phyloP scores from a whole-genome alignment of 306 rosid genomes.

The Coriaria nepalensis region DNA sequence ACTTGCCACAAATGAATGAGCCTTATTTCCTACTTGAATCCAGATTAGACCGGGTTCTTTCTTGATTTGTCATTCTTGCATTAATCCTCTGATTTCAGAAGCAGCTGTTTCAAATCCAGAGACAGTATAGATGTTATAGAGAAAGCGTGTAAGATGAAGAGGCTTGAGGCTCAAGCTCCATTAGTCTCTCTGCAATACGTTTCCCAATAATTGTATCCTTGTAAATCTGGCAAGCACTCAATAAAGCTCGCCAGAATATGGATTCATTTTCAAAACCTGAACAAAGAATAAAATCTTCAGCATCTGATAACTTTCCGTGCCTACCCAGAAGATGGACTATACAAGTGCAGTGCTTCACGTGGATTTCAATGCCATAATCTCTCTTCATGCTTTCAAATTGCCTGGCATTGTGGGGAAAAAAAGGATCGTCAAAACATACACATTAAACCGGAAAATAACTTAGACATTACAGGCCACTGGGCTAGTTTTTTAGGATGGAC shows the following conservation, averaged over 20 bases:
- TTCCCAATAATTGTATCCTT: slow-evolving; percentile 30
- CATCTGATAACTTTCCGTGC: slow-evolving; percentile 38
- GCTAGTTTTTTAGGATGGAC: no score
- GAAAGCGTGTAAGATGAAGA: slow-evolving; percentile 49
- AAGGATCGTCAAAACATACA: background rate
- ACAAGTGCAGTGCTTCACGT: slow-evolving; percentile 39
- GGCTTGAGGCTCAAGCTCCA: slow-evolving; percentile 40
- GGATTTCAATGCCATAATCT: slow-evolving; percentile 23
- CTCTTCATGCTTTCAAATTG: slow-evolving; percentile 34
- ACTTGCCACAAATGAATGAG: slow-evolving; percentile 36
- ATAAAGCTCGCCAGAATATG: slow-evolving; percentile 45
- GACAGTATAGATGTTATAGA: slow-evolving; percentile 40
- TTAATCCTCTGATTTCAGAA: slow-evolving; percentile 31
- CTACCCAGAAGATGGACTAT: slow-evolving; percentile 47
- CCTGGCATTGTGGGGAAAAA: slow-evolving; percentile 5
- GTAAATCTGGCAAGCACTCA: slow-evolving; percentile 45
- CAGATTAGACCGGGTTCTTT: slow-evolving; percentile 65
- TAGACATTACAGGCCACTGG: no score
- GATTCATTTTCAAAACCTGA: slow-evolving; percentile 36
- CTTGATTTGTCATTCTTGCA: slow-evolving; percentile 35
- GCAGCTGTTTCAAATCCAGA: slow-evolving; percentile 28
- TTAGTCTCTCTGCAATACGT: slow-evolving; percentile 31
- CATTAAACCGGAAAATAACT: background rate
- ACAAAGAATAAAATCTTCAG: slow-evolving; percentile 25
- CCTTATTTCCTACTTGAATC: slow-evolving; percentile 40